A percentile compares a stretch with the other conserved stretches of the same genome.
Conservation (phyloP, 2,329 filamentous ascomycete genomes). For the Talaromyces sp. region DNA sequence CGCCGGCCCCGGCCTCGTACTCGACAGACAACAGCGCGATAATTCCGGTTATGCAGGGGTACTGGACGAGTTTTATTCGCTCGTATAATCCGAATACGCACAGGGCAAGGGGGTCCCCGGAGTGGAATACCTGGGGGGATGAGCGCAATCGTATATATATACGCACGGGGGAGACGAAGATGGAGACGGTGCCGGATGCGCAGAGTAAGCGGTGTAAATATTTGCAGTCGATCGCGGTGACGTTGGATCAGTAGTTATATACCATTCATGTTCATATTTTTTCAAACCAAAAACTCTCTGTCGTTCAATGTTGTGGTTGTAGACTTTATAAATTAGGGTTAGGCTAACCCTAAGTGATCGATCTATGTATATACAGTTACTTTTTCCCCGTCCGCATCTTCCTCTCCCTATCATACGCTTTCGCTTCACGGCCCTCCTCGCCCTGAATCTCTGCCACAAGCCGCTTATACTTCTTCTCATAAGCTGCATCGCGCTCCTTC, state of each 20-base stretch:
- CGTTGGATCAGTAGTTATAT: slow-evolving; percentile 2
- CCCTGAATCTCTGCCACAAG: slow-evolving; percentile 93
- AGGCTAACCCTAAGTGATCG: background rate
- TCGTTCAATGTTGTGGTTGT: background rate
- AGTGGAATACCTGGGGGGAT: slow-evolving; percentile 47
- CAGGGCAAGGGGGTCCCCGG: slow-evolving; percentile 42
- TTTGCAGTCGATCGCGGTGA: slow-evolving; percentile 7
- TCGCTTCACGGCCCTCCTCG: slow-evolving; percentile 80
- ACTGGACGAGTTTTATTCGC: slow-evolving; percentile 71
- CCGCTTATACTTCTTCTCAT: slow-evolving; percentile 93
- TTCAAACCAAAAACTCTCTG: no score
- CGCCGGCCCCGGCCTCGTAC: slow-evolving; percentile 53
- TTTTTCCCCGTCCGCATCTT: slow-evolving; percentile 64
- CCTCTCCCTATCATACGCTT: slow-evolving; percentile 86
- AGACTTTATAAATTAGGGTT: background rate
- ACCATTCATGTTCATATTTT: no score
- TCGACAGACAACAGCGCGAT: slow-evolving; percentile 52
- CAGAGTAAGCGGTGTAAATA: slow-evolving; percentile 22
- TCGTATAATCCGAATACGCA: slow-evolving; percentile 61
- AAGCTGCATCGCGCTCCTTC: slow-evolving; percentile 86
- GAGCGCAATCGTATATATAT: slow-evolving; percentile 39
- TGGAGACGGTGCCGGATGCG: slow-evolving; percentile 40
- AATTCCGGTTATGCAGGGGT: slow-evolving; percentile 60
- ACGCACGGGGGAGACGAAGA: slow-evolving; percentile 41
- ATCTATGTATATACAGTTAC: slow-evolving; percentile 16